Conservation (phyloP, 768 basidiomycete species). For the Tylopilus plumbeoviolaceoides region DNA sequence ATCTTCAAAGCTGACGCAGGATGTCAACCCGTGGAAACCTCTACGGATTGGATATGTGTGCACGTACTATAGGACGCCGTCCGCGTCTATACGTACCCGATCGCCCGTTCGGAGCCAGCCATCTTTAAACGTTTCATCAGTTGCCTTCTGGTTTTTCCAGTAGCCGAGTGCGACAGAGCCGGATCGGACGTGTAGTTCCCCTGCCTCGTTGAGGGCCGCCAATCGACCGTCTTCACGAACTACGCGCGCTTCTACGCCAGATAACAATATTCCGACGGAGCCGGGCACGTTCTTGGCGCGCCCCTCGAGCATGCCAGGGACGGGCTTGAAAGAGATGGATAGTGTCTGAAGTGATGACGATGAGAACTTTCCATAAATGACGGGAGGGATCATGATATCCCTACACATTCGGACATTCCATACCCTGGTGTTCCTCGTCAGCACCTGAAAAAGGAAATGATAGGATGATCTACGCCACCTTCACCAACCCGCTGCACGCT, state of each 20-base stretch:
- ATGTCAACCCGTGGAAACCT: background rate
- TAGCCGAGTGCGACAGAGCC: constrained; percentile 62
- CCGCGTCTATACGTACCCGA: constrained; percentile 54
- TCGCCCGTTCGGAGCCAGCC: constrained; percentile 81
- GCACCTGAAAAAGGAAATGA: background rate
- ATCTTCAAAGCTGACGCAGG: constrained; percentile 57
- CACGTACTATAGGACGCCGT: constrained; percentile 64
- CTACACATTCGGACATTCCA: constrained; percentile 66
- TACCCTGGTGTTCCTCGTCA: constrained; percentile 44
- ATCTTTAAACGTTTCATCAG: constrained; percentile 55
- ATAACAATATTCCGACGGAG: constrained; percentile 54
- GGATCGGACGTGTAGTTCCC: constrained; percentile 61
- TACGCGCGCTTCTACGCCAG: constrained; percentile 63
- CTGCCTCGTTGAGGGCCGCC: constrained; percentile 53
- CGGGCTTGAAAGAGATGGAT: constrained; percentile 41
- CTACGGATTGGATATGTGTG: background rate
- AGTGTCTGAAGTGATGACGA: constrained; percentile 45
- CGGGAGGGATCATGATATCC: constrained; percentile 20
- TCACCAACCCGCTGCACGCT: constrained; percentile 34
- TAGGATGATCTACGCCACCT: constrained; percentile 35
- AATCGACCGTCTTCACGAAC: constrained; percentile 55
- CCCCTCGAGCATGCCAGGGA: constrained; percentile 43
- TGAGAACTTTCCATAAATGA: background rate
- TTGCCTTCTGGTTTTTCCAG: constrained; percentile 67
- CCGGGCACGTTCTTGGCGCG: constrained; percentile 38